Conservation (phyloP, 2,329 filamentous ascomycete species). For the Fusarium sp. region DNA sequence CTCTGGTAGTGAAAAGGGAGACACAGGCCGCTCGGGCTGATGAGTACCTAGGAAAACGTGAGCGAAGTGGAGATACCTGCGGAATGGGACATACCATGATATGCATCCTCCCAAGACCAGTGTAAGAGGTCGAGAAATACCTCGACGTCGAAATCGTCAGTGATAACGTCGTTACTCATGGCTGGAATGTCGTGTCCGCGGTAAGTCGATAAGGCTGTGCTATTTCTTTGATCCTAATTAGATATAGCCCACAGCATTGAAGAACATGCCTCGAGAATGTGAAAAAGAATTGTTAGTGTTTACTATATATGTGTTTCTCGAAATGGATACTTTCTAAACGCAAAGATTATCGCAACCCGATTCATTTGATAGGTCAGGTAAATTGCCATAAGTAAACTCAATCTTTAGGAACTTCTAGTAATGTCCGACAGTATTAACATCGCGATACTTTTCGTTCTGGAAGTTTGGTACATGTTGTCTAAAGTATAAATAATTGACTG, state of each 20-base stretch:
- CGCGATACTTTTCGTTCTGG: background rate
- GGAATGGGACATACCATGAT: background rate
- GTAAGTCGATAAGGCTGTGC: too few species aligned
- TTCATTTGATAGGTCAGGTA: rapidly evolving
- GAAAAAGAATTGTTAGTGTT: rapidly evolving
- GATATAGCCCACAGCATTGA: too few species aligned
- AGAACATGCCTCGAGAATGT: background rate
- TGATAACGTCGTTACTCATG: background rate
- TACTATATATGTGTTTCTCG: background rate
- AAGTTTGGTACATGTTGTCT: background rate
- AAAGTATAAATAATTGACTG: background rate
- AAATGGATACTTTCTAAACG: background rate
- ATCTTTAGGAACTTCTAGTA: background rate
- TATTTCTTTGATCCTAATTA: too few species aligned
- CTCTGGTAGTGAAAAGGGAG: background rate
- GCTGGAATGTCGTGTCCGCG: background rate
- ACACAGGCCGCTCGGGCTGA: background rate
- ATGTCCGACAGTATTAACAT: rapidly evolving
- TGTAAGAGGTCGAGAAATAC: background rate
- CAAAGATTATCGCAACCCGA: rapidly evolving
- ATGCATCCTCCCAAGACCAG: background rate
- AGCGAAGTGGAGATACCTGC: background rate
- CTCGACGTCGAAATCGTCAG: background rate
- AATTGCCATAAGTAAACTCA: background rate
- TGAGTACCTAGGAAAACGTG: background rate